These are phyloP conservation scores for Pezicula carpinea DNA, from an alignment of 2,329 filamentous ascomycete species.

Conservation along the genomic window DNA sequence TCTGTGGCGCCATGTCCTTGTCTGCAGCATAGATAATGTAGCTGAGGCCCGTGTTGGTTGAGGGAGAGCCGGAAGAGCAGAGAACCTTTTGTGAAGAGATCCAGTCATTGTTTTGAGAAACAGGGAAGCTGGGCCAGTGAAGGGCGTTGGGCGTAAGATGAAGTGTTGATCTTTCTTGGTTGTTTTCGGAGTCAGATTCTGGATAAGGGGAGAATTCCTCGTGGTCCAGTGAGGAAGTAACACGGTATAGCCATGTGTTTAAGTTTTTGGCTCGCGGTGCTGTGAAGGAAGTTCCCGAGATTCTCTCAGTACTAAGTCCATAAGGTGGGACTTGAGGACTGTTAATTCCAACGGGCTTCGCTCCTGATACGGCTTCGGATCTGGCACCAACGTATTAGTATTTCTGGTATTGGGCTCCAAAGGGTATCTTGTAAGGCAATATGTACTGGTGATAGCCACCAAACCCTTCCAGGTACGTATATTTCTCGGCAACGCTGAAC, in stretches of 20 bases:
- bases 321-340: conserved; percentile 75
- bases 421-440: no score
- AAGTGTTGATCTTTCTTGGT: conserved; percentile 36
- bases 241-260: conserved; percentile 69
- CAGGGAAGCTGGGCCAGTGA: conserved; percentile 49
- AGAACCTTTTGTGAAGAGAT: conserved; percentile 49
- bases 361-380: conserved; percentile 70
- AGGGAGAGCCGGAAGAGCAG: conserved; percentile 59
- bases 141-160: conserved; percentile 64
- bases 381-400: conserved; percentile 35
- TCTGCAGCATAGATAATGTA: conserved; percentile 61
- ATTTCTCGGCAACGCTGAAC: conserved; percentile 50
- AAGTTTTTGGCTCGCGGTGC: conserved; percentile 64
- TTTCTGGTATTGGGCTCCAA: no score
- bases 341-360: conserved; percentile 72
- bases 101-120: conserved; percentile 48
- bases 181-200: conserved; percentile 22
- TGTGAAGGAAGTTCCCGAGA: conserved; percentile 69
- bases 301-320: conserved; percentile 78
- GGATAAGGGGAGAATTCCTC: conserved; percentile 43
- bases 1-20: conserved; percentile 55
- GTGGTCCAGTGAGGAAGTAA: conserved; percentile 61
- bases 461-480: conserved; percentile 77
- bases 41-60: conserved; percentile 57
- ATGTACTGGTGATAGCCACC: conserved; percentile 67